A percentile compares a stretch with the other conserved stretches of the same genome.
phyloP scores from a whole-genome alignment of 2,329 filamentous ascomycete genomes.

The Sodiomyces alkalinus region DNA sequence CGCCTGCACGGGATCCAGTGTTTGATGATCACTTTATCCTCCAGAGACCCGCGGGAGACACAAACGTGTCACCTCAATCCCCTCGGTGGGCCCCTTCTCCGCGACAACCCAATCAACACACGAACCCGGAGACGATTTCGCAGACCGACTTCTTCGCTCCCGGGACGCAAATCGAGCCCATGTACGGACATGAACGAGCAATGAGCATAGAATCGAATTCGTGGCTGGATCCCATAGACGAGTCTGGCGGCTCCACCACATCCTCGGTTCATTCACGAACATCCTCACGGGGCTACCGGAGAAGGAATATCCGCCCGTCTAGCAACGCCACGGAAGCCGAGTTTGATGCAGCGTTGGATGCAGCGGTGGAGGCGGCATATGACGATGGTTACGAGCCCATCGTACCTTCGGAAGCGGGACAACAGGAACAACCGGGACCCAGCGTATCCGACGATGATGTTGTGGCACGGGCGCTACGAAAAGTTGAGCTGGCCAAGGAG shows the following conservation, averaged over 20 bases:
- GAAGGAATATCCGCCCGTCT: constrained; percentile 52
- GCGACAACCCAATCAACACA: constrained; percentile 10
- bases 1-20: constrained; percentile 20
- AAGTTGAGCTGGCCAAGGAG: constrained; percentile 63
- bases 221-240: constrained; percentile 89
- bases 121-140: constrained; percentile 11
- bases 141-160: constrained; percentile 20
- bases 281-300: constrained; percentile 51
- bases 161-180: constrained; percentile 11
- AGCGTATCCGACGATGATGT: constrained; percentile 24
- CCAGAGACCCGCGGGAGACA: constrained; percentile 35
- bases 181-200: constrained; percentile 32
- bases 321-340: constrained; percentile 73
- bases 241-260: constrained; percentile 65
- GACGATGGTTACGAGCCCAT: constrained; percentile 77
- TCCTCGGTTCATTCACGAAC: constrained; percentile 72
- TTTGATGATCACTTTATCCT: constrained; percentile 18
- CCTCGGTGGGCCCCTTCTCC: constrained; percentile 42
- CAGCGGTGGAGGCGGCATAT: constrained; percentile 90
- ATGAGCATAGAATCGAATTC: constrained; percentile 71
- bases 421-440: constrained; percentile 21
- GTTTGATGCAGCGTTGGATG: constrained; percentile 87
- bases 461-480: constrained; percentile 42
- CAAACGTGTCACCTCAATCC: constrained; percentile 57
- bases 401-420: constrained; percentile 19